Base-by-base conservation (phyloP, 371 early-diverging fungal species). In the Haplosporangium sp. region DNA sequence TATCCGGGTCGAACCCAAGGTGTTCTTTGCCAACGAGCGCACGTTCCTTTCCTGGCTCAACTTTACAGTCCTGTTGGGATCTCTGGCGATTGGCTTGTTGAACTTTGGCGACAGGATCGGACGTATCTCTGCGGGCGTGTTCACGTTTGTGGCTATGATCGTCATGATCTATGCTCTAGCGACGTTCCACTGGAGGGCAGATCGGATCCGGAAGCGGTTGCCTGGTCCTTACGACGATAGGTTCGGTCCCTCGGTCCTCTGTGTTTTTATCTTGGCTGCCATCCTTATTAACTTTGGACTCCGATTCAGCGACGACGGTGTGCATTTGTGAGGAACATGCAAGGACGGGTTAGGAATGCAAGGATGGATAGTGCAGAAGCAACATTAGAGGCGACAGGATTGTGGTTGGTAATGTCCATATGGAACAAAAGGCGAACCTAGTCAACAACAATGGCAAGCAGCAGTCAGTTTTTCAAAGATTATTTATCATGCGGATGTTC, bases 21-120 rank as follows among this genome's bases (percentile, higher is more conserved):
- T 96, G 16, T 98, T 95, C 81, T 98, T 98, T 83, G 99, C 99
- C 57, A 98, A 98, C 81, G 99, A 98, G 83, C 89, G 99, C 40
- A 98, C 99, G 6, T 98, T 98, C 79, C 84, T 98, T 62, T 92
- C 95, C 37, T 91, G 92, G 92, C 87, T 91, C 62, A 90, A 91
- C 80, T 91, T 91, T 72, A 83, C 91, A 8, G 87, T 91, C 40
- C 85, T 91, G 21, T 81, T 94, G 23, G 92, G 92, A 5, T 90
- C 90, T 7, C 81, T 94, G 5, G 89, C 91, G 16, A 83, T 94
- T 46, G 94, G 91, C 5, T 69, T 94, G 58, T 73, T 94, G 54
- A 94, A 94, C 85, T 94, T 93, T 90, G 92, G 93, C 14, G 92
- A 92, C 62, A 61, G 82, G 43, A 83, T 88, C 5, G 92, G 93